Conservation (phyloP, 2,329 filamentous ascomycete genomes). For the Cercospora nicotianae region DNA sequence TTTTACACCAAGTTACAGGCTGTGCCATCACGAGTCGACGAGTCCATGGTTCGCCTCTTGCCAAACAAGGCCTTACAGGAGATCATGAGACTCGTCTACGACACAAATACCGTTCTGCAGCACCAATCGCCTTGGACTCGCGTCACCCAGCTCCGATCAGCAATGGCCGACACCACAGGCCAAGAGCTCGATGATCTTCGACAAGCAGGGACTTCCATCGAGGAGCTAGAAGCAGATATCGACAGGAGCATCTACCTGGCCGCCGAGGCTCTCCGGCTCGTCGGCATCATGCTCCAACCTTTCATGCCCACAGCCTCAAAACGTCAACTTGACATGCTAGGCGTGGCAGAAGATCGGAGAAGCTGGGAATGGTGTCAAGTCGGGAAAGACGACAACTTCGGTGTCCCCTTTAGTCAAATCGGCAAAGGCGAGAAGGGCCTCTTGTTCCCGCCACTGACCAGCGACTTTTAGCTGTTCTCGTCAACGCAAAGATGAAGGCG, state of each 20-base stretch:
- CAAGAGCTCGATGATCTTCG: slow-evolving; percentile 30
- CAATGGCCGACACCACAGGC: slow-evolving; percentile 34
- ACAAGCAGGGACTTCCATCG: slow-evolving; percentile 28
- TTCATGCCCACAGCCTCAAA: slow-evolving; percentile 80
- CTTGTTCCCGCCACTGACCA: slow-evolving; percentile 53
- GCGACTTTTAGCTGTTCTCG: slow-evolving; percentile 25
- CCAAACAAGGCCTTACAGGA: slow-evolving; percentile 64
- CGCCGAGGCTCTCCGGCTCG: slow-evolving; percentile 75
- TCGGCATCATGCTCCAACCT: slow-evolving; percentile 82
- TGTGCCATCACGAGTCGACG: slow-evolving; percentile 47
- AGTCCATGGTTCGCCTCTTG: slow-evolving; percentile 64
- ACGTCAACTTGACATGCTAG: slow-evolving; percentile 72
- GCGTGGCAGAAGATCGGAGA: slow-evolving; percentile 64
- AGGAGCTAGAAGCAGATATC: slow-evolving; percentile 44
- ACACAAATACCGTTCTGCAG: slow-evolving; percentile 68
- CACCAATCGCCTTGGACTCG: slow-evolving; percentile 68
- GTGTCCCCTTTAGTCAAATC: slow-evolving; percentile 47
- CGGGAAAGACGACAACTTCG: slow-evolving; percentile 70
- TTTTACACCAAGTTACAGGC: slow-evolving; percentile 21
- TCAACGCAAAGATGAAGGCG: not conserved
- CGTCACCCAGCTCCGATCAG: slow-evolving; percentile 39
- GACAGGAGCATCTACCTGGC: slow-evolving; percentile 67
- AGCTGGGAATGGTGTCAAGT: slow-evolving; percentile 62
- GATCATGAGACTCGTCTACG: slow-evolving; percentile 62
- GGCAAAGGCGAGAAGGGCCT: slow-evolving; percentile 48